These are phyloP conservation scores for Neodidymelliopsis sp. DNA, from an alignment of 2,329 filamentous ascomycete species.

Conservation along the genomic window DNA sequence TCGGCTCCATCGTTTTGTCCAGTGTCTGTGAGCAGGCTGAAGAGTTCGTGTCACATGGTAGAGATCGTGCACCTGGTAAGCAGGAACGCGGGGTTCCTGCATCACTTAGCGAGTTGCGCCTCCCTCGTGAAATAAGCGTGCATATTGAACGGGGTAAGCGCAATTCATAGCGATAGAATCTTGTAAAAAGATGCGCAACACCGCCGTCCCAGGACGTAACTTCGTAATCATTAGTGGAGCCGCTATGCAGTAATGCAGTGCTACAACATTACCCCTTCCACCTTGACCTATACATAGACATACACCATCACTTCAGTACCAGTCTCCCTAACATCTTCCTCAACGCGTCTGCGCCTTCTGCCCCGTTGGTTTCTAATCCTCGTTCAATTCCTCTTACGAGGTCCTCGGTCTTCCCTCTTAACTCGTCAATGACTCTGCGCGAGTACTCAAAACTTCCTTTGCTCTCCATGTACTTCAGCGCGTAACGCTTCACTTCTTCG, in stretches of 20 bases:
- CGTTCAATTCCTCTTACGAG: conserved; percentile 53
- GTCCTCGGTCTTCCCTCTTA: conserved; percentile 53
- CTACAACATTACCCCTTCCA: neutral
- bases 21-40: too few species aligned
- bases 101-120: too few species aligned
- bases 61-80: too few species aligned
- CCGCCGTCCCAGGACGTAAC: conserved; percentile 1
- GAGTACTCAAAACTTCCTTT: conserved; percentile 92
- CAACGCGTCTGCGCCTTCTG: conserved; percentile 50
- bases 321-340: conserved; percentile 52
- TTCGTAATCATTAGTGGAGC: conserved; percentile 9
- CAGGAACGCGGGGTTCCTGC: too few species aligned
- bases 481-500: conserved; percentile 88
- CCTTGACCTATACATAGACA: too few species aligned
- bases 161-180: too few species aligned
- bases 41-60: too few species aligned
- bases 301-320: conserved; percentile 32
- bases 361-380: conserved; percentile 47
- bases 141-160: neutral
- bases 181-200: too few species aligned
- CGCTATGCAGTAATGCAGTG: conserved; percentile 5
- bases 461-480: conserved; percentile 87
- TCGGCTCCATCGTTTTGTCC: too few species aligned
- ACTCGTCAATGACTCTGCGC: conserved; percentile 61
- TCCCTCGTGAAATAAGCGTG: too few species aligned